Base-by-base conservation (phyloP, 768 basidiomycete genomes). In the Leccinum sublutescens region DNA sequence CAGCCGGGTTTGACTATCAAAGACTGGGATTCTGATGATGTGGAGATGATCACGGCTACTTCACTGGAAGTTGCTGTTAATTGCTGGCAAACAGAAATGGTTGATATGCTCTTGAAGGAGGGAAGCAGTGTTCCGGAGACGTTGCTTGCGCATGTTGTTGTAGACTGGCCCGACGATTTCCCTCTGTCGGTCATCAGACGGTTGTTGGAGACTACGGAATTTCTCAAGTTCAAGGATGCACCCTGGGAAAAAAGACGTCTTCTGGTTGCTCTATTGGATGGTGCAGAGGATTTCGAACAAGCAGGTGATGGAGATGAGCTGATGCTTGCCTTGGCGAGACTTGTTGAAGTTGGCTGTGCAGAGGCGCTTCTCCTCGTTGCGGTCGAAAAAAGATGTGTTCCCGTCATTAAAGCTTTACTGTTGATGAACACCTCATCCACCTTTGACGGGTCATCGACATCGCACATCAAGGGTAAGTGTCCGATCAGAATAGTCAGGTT, bases 101-200 rank as follows among this genome's bases (percentile, higher is more conserved):
- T 57, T 17, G 55, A 62, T 21, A 7, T 62, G 2, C 49, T 62
- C 17, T 23, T 62, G 2, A 17, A 38, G 1, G 4, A 50, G 45
- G 55, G 52, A 9, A 50, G 52, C 5, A 25, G 2, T 2, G 12
- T 47, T 3, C 43, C 49, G 0, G 43, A 36, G 3, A 1, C 1
- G 3, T 11, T 62, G 19, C 52, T 62, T 2, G 14, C 7, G 1
- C 52, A 15, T n/a, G 55, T 54, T 12, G 52, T 62, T 4, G 11
- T 1, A 47, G 8, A 33, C 7, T 43, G 2, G 0, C 55, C 59
- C 10, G 3, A 48, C 5, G 15, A 50, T 1, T 63, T 54, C 7
- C 61, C 61, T 1, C 25, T 54, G 0, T 47, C 52, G 6, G 47
- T 63, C 34, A 38, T 63, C 31, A 9, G 15, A 2, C 57, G 52